Evolutionary conservation across 805 yeast species (phyloP), one percentile per base, ranked within the genome.

Genomic region (Wickerhamomyces pijperi): DNA sequence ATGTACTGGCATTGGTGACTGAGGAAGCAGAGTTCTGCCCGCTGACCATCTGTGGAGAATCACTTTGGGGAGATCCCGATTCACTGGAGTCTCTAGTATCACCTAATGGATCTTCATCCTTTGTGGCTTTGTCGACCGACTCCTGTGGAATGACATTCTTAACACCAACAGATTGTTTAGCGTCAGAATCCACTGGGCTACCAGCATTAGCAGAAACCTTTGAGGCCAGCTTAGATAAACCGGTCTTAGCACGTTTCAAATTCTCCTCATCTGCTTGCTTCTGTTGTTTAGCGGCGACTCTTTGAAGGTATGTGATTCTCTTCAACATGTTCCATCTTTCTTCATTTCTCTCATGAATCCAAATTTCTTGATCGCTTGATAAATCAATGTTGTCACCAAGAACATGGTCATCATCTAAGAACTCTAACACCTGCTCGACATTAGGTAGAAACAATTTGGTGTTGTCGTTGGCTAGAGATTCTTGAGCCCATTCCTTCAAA

Each of bases 271-370:
- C 65, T 23, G 53, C 55, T 23, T 64, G 63, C 1, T 51, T 51
- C 32, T 61, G 62, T 32, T 66, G 68, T 43, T 72, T 75, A 17
- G 77, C 72, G 12, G 80, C 72, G 18, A 80, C 66, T 48, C 82
- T 70, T 49, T 80, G 87, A 42, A 83, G 57, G 53, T 83, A 83
- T 5, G 81, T 70, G 31, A 83, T 63, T 52, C 82, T 72, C 52
- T 82, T 83, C 50, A 83, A 60, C 65, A 83, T 70, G 33, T 68
- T 64, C 86, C 88, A 80, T 53, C 83, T 71, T 52, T 77, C 80
- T 33, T 56, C 61, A 51, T 75, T 72, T 44, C 72, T 54, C 35
- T 59, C 65, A 15, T 61, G 49, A 16, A 72, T 54, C 1, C 60
- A 37, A 1, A 59, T 49, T 29, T 67, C 70, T 11, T 63, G 58